Percentiles rank a stretch among this genome's conserved stretches.
These are phyloP conservation scores for Chaetomidium leptoderma DNA, from an alignment of 495 filamentous ascomycete species.

Conservation along the genomic window DNA sequence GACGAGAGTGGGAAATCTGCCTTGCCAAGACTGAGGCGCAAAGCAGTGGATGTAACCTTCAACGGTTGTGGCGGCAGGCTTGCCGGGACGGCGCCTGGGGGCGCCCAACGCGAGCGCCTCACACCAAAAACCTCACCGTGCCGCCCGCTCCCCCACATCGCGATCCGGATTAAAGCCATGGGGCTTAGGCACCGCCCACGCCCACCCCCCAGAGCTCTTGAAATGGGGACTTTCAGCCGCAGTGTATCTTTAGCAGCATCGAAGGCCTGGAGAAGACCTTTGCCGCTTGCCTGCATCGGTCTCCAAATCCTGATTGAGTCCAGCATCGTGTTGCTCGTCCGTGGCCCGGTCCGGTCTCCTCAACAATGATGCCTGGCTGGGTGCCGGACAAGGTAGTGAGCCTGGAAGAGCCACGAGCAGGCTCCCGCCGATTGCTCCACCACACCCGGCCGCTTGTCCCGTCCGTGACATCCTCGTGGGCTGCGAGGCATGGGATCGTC, in stretches of 20 bases:
- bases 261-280: slow-evolving; percentile 3
- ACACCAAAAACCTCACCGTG: neutral
- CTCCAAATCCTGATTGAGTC: slow-evolving; percentile 1
- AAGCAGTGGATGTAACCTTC: slow-evolving; percentile 11
- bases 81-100: slow-evolving; percentile 6
- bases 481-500: neutral
- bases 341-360: neutral
- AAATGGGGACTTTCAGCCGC: slow-evolving; percentile 16
- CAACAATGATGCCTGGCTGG: neutral
- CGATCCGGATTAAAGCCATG: slow-evolving; percentile 13
- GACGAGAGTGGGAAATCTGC: slow-evolving; percentile 15
- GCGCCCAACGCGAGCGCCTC: neutral
- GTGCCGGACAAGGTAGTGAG: neutral
- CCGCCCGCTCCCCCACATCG: neutral
- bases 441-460: neutral
- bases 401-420: neutral
- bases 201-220: neutral
- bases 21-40: slow-evolving; percentile 21
- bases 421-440: neutral
- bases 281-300: slow-evolving; percentile 12
- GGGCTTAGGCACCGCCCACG: neutral
- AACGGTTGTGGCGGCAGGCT: slow-evolving; percentile 17
- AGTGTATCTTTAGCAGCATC: slow-evolving; percentile 21
- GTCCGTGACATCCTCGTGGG: neutral
- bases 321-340: slow-evolving; percentile 5